Evolutionary conservation across 2,329 filamentous ascomycete genomes (phyloP).

Genomic region (Calonectria multiphialidica): DNA sequence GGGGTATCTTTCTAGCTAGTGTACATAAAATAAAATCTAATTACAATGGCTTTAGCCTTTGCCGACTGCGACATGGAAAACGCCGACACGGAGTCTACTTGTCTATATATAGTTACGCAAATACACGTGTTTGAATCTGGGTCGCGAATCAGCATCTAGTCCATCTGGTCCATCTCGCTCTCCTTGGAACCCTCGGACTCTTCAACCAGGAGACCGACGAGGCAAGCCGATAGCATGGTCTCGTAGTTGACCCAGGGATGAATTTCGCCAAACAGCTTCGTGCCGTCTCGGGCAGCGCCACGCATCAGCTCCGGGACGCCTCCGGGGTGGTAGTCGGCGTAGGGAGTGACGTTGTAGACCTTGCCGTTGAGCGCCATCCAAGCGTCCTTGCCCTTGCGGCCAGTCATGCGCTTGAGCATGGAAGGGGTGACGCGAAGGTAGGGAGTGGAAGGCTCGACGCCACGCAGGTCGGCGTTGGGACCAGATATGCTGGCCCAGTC

Average conservation of each 20-base stretch:
- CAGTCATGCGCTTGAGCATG: conserved; percentile 82
- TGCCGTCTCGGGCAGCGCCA: conserved; percentile 72
- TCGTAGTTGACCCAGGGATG: conserved; percentile 82
- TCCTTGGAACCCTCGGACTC: conserved; percentile 59
- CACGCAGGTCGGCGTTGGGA: conserved; percentile 76
- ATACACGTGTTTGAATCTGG: neutral
- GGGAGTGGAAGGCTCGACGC: conserved; percentile 62
- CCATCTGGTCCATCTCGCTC: conserved; percentile 71
- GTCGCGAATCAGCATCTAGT: conserved; percentile 51
- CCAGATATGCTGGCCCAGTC: conserved; percentile 90
- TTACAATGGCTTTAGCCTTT: neutral
- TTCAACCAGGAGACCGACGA: conserved; percentile 73
- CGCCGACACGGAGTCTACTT: conserved; percentile 11
- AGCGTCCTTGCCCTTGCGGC: conserved; percentile 85
- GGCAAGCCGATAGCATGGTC: conserved; percentile 73
- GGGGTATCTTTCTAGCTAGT: conserved; percentile 48
- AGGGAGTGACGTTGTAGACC: conserved; percentile 95
- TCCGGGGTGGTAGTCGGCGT: conserved; percentile 91
- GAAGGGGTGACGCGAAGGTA: conserved; percentile 84
- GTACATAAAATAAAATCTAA: conserved; percentile 36
- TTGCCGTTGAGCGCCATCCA: conserved; percentile 92
- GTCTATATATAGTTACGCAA: neutral
- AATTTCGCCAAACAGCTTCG: conserved; percentile 73
- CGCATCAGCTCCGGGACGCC: conserved; percentile 80
- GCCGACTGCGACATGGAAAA: conserved; percentile 5